These are phyloP conservation scores for Eragrostis nindensis DNA, from an alignment of 176 grass and related monocot genomes.

Conservation along the genomic window DNA sequence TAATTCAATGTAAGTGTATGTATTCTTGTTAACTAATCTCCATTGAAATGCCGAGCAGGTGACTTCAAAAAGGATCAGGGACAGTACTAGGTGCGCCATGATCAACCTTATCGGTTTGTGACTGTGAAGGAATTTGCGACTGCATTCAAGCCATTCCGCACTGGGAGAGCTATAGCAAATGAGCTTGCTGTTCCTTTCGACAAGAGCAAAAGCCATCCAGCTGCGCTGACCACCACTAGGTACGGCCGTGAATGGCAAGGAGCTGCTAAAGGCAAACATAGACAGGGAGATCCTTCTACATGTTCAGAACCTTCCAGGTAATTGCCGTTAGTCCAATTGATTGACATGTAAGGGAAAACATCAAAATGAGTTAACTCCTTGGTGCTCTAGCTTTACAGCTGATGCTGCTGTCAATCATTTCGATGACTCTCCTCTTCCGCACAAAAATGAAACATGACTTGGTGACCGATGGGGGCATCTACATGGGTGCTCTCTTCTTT, in stretches of 20 bases:
- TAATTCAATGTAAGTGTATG: slow-evolving; percentile 5
- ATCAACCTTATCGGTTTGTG: slow-evolving; percentile 63
- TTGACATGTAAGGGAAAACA: neutral
- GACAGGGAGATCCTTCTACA: slow-evolving; percentile 80
- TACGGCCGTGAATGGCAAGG: slow-evolving; percentile 69
- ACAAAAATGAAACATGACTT: slow-evolving; percentile 68
- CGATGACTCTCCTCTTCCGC: slow-evolving; percentile 87
- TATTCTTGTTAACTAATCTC: neutral
- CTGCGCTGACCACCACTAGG: slow-evolving; percentile 76
- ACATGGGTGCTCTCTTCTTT: slow-evolving; percentile 82
- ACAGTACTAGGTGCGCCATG: slow-evolving; percentile 65
- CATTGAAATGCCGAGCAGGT: slow-evolving; percentile 39
- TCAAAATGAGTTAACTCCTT: slow-evolving; percentile 20
- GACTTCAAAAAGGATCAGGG: slow-evolving; percentile 79
- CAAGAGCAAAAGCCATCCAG: slow-evolving; percentile 76
- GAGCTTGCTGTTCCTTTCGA: slow-evolving; percentile 73
- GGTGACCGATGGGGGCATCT: slow-evolving; percentile 49
- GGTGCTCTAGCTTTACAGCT: slow-evolving; percentile 56
- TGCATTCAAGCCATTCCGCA: slow-evolving; percentile 71
- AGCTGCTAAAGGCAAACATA: slow-evolving; percentile 84
- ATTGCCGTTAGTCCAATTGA: neutral
- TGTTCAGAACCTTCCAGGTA: slow-evolving; percentile 81
- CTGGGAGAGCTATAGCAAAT: slow-evolving; percentile 51
- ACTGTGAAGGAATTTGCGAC: slow-evolving; percentile 65
- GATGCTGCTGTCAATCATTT: slow-evolving; percentile 53